Base-by-base conservation (phyloP, 352 stramenopile genomes). In the Pythium phragmiticola region DNA sequence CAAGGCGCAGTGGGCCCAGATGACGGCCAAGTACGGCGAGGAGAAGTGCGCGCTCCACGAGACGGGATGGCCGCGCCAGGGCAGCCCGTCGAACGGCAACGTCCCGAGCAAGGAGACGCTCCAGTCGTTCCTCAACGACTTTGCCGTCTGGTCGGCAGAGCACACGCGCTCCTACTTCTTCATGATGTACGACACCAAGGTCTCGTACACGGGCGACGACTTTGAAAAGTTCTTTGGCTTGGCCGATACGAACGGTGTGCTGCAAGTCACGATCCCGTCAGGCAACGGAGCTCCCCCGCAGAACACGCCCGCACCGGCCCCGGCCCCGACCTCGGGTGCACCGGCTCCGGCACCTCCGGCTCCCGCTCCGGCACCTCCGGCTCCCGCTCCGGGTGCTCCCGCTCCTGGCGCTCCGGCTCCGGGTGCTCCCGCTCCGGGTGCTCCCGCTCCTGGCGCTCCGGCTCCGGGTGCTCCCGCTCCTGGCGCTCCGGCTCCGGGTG, bases 201-300 rank as follows among this genome's bases (percentile, higher is more conserved):
- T 55, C 23, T 72, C 65, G 47, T 84, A 88, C 76, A 63, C 68
- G 2, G 69, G 71, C 19, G 47, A 37, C 4, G 68, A 81, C 47
- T 90, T 79, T 71, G 81, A 90, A 63, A 85, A 70, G 56, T 71
- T 76, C 71, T 90, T 90, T 58, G 81, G 81, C 43, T 46, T 77
- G 43, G 55, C 60, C 48, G 73, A 82, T 53, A 64, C 52, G 12
- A 73, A 63, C 39, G 60, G 60, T 21, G 63, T 48, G 14, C 33
- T 72, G n/a, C 77, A 87, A 65, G 58, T 87, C 34, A 52, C 58
- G 36, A 69, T 84, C 56, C 78, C 76, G 5, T 39, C 30, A 6
- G 68, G 68, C 13, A 53, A 68, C 58, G 69, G 61, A 16, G 23
- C 19, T n/a, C 28, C 28, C n/a, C 34, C 34, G 34, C 30, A 57